Base-by-base conservation (phyloP, 2,329 filamentous ascomycete genomes). In the Claviceps sp. region DNA sequence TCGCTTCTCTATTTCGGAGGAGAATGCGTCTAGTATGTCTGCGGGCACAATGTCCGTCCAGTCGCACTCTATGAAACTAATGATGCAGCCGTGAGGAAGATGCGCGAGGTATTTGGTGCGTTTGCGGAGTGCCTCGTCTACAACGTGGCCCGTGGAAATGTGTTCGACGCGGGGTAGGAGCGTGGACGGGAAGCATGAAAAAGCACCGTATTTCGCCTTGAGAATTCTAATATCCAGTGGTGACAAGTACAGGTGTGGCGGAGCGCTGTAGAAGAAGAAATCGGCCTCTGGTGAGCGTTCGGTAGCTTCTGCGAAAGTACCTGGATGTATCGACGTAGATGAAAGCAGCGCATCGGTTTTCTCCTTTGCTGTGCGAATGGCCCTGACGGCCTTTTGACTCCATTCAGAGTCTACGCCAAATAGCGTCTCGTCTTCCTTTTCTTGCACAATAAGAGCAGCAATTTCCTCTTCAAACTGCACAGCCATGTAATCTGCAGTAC, bases 371-470 rank as follows among this genome's bases (percentile, higher is more conserved):
- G 86, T 79, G 5, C 75, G 76, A 47, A 97, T 83, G 34, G 82
- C 76, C 50, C 78, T 76, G 52, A 96, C 79, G 3, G 93, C 93
- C 65, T 87, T 91, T 58, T 83, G 81, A 1, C 87, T 88, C 90
- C 90, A 97, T 58, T 91, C 88, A n/a, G 83, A 85, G 56, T 95
- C 90, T 61, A 96, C 88, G 6, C 76, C 90, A 68, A 95, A 98
- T 66, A 96, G 78, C 37, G 93, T 71, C 68, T 96, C 88, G 62
- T 98, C 93, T 65, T 95, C 88, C 57, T 83, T 82, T 60, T 88
- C 88, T 68, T 95, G 88, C 55, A 75, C 75, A 54, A 80, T 71
- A 23, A 98, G 71, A 17, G 87, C 82, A 40, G 78, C 71, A 38
- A 95, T 82, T 64, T 97, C 91, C 39, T 79, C 71, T 55, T 94